A percentile compares a stretch with the other conserved stretches of the same genome.
These are phyloP conservation scores for Avicennia marina DNA, from an alignment of 257 asterid genomes.

Conservation along the genomic window DNA sequence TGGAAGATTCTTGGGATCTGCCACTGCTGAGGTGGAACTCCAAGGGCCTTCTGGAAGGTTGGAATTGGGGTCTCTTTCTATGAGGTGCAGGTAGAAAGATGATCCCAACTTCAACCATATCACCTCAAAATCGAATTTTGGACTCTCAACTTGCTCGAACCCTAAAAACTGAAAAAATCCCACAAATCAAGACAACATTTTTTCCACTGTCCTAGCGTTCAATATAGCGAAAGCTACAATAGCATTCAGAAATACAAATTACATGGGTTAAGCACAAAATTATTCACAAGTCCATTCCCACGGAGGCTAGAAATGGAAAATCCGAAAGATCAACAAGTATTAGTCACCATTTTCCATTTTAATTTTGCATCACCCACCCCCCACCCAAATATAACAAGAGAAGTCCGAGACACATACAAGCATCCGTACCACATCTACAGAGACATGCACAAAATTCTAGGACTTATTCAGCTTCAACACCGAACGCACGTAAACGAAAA, in stretches of 20 bases:
- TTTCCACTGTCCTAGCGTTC: background rate
- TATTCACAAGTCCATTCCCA: too few species aligned
- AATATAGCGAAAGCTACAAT: background rate
- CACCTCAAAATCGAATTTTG: slow-evolving; percentile 59
- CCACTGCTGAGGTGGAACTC: slow-evolving; percentile 45
- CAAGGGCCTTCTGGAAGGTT: slow-evolving; percentile 85
- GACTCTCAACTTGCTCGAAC: slow-evolving; percentile 69
- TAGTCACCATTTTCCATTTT: too few species aligned
- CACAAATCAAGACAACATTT: slow-evolving; percentile 7
- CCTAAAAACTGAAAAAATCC: slow-evolving; percentile 50
- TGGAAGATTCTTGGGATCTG: slow-evolving; percentile 54
- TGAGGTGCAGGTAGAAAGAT: slow-evolving; percentile 66
- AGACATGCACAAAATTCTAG: too few species aligned
- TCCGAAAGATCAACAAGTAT: too few species aligned
- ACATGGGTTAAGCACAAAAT: too few species aligned
- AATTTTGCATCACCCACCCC: too few species aligned
- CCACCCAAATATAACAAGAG: too few species aligned
- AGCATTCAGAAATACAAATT: background rate
- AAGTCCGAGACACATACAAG: too few species aligned
- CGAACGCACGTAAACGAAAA: background rate
- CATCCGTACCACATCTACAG: too few species aligned
- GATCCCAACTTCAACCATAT: slow-evolving; percentile 80
- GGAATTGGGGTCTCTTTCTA: slow-evolving; percentile 68
- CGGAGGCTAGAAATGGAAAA: too few species aligned
- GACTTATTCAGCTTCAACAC: background rate